phyloP scores from a whole-genome alignment of 257 asterid genomes.

The Solanum tarapatanum region DNA sequence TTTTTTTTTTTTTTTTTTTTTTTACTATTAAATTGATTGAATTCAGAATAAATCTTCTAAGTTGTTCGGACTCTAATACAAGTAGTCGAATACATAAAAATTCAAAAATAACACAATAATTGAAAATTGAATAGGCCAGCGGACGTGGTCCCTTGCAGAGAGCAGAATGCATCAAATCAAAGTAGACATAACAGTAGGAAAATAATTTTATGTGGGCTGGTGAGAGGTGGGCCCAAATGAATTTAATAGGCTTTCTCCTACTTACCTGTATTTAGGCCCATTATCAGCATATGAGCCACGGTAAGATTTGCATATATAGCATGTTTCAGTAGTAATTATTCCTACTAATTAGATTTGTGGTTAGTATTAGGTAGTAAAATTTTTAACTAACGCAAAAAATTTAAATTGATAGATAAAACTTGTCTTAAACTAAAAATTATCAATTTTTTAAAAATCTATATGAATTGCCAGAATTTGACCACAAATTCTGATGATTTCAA shows the following conservation, averaged over 20 bases:
- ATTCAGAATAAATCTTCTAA: too few species aligned
- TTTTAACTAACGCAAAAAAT: background rate
- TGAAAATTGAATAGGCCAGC: background rate
- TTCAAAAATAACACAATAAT: too few species aligned
- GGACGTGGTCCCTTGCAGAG: background rate
- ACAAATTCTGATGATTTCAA: background rate
- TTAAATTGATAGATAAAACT: background rate
- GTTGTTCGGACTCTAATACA: background rate
- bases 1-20: too few species aligned
- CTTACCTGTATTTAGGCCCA: background rate
- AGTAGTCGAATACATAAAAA: background rate
- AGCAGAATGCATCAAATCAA: background rate
- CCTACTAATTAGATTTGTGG: background rate
- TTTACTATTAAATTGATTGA: too few species aligned
- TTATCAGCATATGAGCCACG: background rate
- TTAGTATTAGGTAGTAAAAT: background rate
- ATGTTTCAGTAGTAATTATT: background rate
- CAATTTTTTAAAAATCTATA: background rate
- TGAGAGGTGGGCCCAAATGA: background rate
- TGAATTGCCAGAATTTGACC: background rate
- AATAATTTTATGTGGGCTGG: background rate
- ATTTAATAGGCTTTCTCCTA: background rate
- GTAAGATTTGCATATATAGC: background rate
- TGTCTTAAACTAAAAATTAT: background rate
- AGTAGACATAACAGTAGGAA: background rate